Evolutionary conservation across 192 early-diverging fungal species (phyloP).

Genomic region (Linnemannia zychae): DNA sequence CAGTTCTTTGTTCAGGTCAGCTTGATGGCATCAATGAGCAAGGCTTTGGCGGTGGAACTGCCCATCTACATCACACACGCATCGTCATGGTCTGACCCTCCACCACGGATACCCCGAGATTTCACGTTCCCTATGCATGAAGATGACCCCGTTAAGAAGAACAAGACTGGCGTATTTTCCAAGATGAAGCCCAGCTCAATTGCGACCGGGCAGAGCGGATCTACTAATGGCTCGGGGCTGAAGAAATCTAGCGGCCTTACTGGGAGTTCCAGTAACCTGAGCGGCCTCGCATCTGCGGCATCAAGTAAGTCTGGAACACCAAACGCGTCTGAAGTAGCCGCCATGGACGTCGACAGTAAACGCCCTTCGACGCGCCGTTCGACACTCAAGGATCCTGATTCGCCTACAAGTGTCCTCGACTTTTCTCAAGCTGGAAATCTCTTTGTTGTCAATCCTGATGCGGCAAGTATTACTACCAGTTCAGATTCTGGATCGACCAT

Average conservation of each 20-base stretch:
- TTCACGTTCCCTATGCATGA: conserved; percentile 46
- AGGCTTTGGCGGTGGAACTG: conserved; percentile 41
- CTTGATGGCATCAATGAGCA: conserved; percentile 50
- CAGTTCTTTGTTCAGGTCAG: conserved; percentile 55
- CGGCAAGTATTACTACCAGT: not conserved
- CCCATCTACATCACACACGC: conserved; percentile 49
- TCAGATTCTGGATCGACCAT: not conserved
- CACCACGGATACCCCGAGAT: conserved; percentile 46
- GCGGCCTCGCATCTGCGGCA: not conserved
- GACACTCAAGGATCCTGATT: conserved; percentile 41
- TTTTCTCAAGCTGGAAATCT: conserved; percentile 52
- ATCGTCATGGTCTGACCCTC: conserved; percentile 54
- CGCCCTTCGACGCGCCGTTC: conserved; percentile 26
- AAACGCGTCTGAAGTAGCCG: not conserved
- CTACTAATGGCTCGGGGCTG: not conserved
- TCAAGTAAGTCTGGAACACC: not conserved
- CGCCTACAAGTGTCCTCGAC: conserved; percentile 44
- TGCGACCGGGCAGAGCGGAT: not conserved
- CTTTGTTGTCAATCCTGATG: conserved; percentile 55
- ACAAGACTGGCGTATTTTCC: conserved; percentile 46
- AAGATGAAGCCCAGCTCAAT: conserved; percentile 29
- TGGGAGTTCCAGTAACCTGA: not conserved
- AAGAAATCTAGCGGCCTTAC: conserved; percentile 4
- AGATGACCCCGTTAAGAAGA: conserved; percentile 45
- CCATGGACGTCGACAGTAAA: not conserved